These are phyloP conservation scores for Xerophyta viscosa DNA, from an alignment of 106 monocot genomes.

Conservation along the genomic window DNA sequence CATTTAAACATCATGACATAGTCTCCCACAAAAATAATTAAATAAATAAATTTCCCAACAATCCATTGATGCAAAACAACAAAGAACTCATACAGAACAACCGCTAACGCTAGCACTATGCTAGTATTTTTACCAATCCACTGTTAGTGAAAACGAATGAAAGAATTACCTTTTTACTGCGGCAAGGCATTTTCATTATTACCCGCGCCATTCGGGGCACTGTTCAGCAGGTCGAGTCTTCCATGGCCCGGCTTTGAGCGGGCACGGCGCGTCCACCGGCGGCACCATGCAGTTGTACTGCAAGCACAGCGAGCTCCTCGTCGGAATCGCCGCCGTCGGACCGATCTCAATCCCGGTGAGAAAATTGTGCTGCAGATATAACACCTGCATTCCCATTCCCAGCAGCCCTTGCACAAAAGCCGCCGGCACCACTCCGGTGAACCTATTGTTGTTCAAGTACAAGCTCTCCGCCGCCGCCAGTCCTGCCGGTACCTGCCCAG, in stretches of 20 bases:
- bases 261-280: constrained; percentile 54
- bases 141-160: too few relatives aligned
- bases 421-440: constrained; percentile 53
- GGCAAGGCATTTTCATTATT: constrained; percentile 15
- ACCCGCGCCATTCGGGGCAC: constrained; percentile 67
- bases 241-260: constrained; percentile 50
- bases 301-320: constrained; percentile 44
- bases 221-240: constrained; percentile 47
- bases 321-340: constrained; percentile 49
- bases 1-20: too few relatives aligned
- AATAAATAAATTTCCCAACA: too few relatives aligned
- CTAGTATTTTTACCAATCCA: too few relatives aligned
- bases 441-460: constrained; percentile 67
- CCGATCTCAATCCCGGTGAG: constrained; percentile 57
- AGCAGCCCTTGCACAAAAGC: constrained; percentile 46
- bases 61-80: too few relatives aligned
- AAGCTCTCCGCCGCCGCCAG: constrained; percentile 47
- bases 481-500: constrained; percentile 39
- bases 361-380: constrained; percentile 75
- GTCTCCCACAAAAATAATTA: too few relatives aligned
- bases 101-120: too few relatives aligned
- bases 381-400: constrained; percentile 44
- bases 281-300: constrained; percentile 82
- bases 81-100: too few relatives aligned
- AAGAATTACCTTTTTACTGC: too few relatives aligned